Evolutionary conservation across 179 eudicot genomes (phyloP).

Genomic region (Beta corolliflora): DNA sequence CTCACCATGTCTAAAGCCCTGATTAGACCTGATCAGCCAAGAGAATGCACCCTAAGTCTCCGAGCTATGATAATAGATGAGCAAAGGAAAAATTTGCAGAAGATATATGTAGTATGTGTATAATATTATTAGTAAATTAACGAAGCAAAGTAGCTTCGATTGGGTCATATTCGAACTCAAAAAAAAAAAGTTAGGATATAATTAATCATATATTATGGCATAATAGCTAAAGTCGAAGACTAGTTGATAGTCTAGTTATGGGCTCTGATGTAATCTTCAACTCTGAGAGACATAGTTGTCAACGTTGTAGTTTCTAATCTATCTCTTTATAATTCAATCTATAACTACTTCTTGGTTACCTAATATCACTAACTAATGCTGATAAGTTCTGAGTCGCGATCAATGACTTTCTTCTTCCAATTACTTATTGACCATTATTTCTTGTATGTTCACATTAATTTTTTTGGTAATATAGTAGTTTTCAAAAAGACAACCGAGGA

Average conservation of each 20-base stretch:
- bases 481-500: not conserved
- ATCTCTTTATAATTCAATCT: constrained; percentile 26
- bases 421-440: not conserved
- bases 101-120: constrained; percentile 1
- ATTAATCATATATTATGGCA: constrained; percentile 1
- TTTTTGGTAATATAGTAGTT: not conserved
- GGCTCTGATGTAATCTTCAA: constrained; percentile 5
- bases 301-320: constrained; percentile 11
- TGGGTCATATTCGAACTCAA: not conserved
- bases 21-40: no score
- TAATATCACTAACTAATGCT: constrained; percentile 27
- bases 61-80: not conserved
- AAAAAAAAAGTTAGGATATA: no score
- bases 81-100: not conserved
- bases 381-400: not conserved
- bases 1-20: no score
- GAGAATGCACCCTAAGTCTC: no score
- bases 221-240: constrained; percentile 10
- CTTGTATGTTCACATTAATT: not conserved
- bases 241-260: not conserved
- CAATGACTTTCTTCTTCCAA: constrained; percentile 2
- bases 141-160: not conserved
- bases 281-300: constrained; percentile 15
- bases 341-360: constrained; percentile 30
- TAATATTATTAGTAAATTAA: constrained; percentile 5